These are phyloP conservation scores for Salvia miltiorrhiza DNA, from an alignment of 257 asterid genomes.

Conservation along the genomic window DNA sequence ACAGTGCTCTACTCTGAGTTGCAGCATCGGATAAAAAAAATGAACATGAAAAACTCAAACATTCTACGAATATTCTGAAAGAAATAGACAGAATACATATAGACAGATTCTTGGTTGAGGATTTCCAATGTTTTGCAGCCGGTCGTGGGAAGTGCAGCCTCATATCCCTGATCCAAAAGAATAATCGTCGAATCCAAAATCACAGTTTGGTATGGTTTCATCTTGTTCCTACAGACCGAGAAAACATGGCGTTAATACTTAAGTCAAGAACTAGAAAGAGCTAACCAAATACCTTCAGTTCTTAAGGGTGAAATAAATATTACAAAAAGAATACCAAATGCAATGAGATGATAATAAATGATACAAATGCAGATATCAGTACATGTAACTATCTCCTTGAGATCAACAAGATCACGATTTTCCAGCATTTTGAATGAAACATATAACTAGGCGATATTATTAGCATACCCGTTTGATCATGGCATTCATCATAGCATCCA, in stretches of 20 bases:
- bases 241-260: background rate
- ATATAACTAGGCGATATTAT: background rate
- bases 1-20: conserved; percentile 10
- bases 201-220: conserved; percentile 46
- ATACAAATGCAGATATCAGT: background rate
- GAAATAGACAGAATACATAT: conserved; percentile 34
- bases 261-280: background rate
- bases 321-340: background rate
- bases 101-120: conserved; percentile 32
- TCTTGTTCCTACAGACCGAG: conserved; percentile 59
- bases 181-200: conserved; percentile 52
- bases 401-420: background rate
- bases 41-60: conserved; percentile 12
- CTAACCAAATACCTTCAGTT: background rate
- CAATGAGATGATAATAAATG: background rate
- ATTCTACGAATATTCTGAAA: conserved; percentile 24
- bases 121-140: conserved; percentile 9
- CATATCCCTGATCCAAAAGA: conserved; percentile 47
- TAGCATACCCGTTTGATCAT: conserved; percentile 65
- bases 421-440: background rate
- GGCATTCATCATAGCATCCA: conserved; percentile 68
- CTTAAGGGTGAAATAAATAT: background rate
- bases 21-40: conserved; percentile 17
- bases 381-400: background rate
- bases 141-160: conserved; percentile 18